Conservation (phyloP, 1,284 basidiomycete species). For the Peniophora sp. region DNA sequence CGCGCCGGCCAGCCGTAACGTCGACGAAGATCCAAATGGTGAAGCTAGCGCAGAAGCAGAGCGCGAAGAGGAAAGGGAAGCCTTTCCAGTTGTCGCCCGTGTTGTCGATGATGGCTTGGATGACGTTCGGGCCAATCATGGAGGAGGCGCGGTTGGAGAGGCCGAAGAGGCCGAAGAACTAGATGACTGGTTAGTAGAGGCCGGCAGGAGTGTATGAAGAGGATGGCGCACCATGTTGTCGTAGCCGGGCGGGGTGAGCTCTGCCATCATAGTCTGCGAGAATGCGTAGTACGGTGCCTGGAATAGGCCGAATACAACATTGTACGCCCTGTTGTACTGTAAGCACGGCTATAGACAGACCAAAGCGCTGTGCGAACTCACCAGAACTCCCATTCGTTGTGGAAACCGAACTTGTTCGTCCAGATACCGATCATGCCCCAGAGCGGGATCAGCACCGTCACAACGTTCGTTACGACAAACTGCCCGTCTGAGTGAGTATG, state of each 20-base stretch:
- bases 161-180: slow-evolving; percentile 81
- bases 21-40: slow-evolving; percentile 72
- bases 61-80: slow-evolving; percentile 75
- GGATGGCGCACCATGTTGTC: slow-evolving; percentile 60
- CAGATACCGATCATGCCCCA: slow-evolving; percentile 88
- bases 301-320: slow-evolving; percentile 75
- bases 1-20: slow-evolving; percentile 56
- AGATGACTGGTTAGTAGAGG: neutral
- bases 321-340: slow-evolving; percentile 49
- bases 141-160: slow-evolving; percentile 77
- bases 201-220: neutral
- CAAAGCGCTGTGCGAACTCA: slow-evolving; percentile 18
- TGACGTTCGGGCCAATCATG: slow-evolving; percentile 74
- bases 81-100: slow-evolving; percentile 73
- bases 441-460: slow-evolving; percentile 70
- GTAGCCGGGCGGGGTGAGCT: slow-evolving; percentile 74
- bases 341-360: neutral
- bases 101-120: slow-evolving; percentile 71
- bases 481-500: slow-evolving; percentile 17
- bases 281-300: slow-evolving; percentile 86
- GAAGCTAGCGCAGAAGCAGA: slow-evolving; percentile 56
- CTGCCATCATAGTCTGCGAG: slow-evolving; percentile 83
- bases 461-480: slow-evolving; percentile 73
- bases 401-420: slow-evolving; percentile 73
- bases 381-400: slow-evolving; percentile 84